A percentile compares a stretch with the other conserved stretches of the same genome.
Evolutionary conservation across 176 grass and related monocot genomes (phyloP).

Genomic region (Musa acuminata): DNA sequence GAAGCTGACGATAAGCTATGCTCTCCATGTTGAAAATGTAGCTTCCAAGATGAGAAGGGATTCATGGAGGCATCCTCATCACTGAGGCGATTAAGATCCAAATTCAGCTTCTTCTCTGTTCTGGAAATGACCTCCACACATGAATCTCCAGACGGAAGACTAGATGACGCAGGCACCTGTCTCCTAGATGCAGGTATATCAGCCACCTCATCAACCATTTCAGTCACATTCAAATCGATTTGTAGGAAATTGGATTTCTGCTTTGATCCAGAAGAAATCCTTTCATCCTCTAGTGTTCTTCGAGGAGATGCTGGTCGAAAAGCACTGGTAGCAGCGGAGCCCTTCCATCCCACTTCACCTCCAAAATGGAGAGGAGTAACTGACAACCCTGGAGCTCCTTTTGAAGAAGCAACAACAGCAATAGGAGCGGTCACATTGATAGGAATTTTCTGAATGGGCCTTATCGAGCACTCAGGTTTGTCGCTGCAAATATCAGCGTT

Average conservation of each 20-base stretch:
- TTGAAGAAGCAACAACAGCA: conserved; percentile 54
- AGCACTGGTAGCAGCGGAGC: conserved; percentile 19
- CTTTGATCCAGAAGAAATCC: not conserved
- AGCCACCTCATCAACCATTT: not conserved
- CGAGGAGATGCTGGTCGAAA: conserved; percentile 15
- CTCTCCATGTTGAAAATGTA: conserved; percentile 3
- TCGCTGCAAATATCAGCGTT: conserved; percentile 38
- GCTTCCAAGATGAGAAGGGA: conserved; percentile 1
- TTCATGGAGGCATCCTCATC: conserved; percentile 8
- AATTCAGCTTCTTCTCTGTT: conserved; percentile 8
- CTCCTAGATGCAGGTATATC: not conserved
- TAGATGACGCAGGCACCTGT: conserved; percentile 4
- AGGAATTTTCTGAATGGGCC: conserved; percentile 29
- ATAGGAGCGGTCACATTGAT: conserved; percentile 46
- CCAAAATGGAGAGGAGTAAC: conserved; percentile 34
- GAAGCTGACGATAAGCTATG: conserved; percentile 13
- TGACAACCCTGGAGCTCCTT: conserved; percentile 40
- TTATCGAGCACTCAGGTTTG: conserved; percentile 23
- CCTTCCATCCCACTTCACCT: conserved; percentile 17
- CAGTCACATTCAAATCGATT: conserved; percentile 12
- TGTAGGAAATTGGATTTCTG: conserved; percentile 7
- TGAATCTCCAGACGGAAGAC: conserved; percentile 9
- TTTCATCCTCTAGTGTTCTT: conserved; percentile 6
- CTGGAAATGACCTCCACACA: conserved; percentile 7
- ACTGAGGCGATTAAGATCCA: conserved; percentile 15